These are phyloP conservation scores for Sporothrix variecibatus DNA, from an alignment of 2,329 filamentous ascomycete species.

Conservation along the genomic window DNA sequence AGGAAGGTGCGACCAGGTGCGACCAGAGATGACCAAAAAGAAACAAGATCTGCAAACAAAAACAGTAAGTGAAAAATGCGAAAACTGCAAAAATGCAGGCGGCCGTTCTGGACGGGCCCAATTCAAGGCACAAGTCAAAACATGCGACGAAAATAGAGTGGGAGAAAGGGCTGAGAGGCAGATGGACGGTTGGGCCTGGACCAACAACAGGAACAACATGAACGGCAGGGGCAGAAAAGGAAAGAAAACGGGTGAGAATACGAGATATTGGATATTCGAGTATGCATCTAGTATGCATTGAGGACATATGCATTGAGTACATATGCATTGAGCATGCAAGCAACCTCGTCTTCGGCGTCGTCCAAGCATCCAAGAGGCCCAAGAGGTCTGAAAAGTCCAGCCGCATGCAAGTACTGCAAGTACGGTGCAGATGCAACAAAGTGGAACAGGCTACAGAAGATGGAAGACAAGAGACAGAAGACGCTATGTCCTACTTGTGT, in stretches of 20 bases:
- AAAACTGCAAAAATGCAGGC: not conserved
- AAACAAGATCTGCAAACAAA: not conserved
- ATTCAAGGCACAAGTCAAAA: not conserved
- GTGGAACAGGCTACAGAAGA: not conserved
- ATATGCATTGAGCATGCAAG: not conserved
- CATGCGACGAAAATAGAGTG: constrained; percentile 2
- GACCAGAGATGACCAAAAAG: not conserved
- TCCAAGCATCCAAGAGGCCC: not conserved
- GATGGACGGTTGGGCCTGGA: not conserved
- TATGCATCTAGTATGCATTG: not conserved
- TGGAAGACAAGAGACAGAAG: not conserved
- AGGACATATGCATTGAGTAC: too few species aligned
- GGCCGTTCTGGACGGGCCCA: not conserved
- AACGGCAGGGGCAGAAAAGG: not conserved
- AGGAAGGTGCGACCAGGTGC: not conserved
- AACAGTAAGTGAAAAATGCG: not conserved
- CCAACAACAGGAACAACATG: not conserved
- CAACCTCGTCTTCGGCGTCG: too few species aligned
- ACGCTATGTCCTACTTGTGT: not conserved
- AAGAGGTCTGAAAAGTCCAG: not conserved
- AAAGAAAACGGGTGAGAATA: not conserved
- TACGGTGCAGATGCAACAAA: not conserved
- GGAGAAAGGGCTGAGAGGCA: not conserved
- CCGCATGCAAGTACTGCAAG: not conserved
- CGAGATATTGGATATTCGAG: not conserved